Conservation (phyloP, 306 rosid genomes). For the Dicorynia guianensis region DNA sequence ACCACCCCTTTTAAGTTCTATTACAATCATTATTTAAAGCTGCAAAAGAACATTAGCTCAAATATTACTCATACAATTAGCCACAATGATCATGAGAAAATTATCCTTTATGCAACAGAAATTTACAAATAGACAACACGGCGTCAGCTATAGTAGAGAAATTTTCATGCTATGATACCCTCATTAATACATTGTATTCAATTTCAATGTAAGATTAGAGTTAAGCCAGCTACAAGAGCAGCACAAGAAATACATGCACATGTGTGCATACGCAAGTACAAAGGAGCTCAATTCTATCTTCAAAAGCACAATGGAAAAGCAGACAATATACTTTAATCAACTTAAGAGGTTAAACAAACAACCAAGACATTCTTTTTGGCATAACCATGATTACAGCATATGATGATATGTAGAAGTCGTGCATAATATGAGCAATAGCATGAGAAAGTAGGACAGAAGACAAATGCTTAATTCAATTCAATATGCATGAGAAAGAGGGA, state of each 20-base stretch:
- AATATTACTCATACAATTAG: conserved; percentile 29
- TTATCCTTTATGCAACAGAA: conserved; percentile 13
- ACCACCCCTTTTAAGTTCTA: conserved; percentile 17
- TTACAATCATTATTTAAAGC: neutral
- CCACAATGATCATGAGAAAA: conserved; percentile 13
- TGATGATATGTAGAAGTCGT: neutral
- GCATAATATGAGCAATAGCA: neutral
- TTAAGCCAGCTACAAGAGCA: neutral
- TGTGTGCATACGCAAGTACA: conserved; percentile 27
- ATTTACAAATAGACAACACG: conserved; percentile 13
- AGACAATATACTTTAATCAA: conserved; percentile 6
- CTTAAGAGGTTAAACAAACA: conserved; percentile 29
- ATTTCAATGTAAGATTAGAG: neutral
- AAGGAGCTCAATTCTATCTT: conserved; percentile 21
- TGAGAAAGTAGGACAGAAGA: conserved; percentile 25
- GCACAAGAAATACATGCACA: conserved; percentile 26
- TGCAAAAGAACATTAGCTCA: neutral
- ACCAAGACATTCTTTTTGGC: conserved; percentile 5
- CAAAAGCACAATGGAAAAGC: conserved; percentile 22
- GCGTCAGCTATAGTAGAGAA: conserved; percentile 1
- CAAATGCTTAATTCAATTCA: conserved; percentile 14
- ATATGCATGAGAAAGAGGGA: neutral
- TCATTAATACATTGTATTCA: neutral
- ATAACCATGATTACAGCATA: conserved; percentile 30
- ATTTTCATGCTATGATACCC: conserved; percentile 2